Evolutionary conservation across 176 grass and related monocot genomes (phyloP), one percentile per base, ranked within the genome.

Genomic region (Echinochloa phyllopogon): DNA sequence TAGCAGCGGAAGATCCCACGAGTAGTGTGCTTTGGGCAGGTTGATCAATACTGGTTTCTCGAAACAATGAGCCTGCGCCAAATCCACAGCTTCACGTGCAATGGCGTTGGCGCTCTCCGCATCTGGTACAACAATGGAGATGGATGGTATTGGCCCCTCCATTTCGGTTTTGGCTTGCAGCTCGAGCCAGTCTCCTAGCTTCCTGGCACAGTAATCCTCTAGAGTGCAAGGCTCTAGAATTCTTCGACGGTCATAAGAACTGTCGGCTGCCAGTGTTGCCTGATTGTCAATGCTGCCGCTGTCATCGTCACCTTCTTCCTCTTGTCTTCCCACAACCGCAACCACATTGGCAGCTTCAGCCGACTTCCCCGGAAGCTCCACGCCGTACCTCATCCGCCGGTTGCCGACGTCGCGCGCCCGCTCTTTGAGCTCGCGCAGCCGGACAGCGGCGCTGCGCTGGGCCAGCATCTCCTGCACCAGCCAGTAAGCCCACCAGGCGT

Each of bases 371-470:
- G 82, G 82, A 45, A 81, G 7, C 47, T 68, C 21, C 3, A 83
- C 81, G 56, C 41, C 81, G 56, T 83, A 83, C 69, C 81, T 48
- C 4, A 18, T 2, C 12, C 81, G 69, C 15, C 81, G 81, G 41
- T 83, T 0, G 27, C 69, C 42, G 29, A 83, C 69, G 8, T 83
- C 69, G 1, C 29, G 55, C 18, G 4, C n/a, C n/a, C n/a, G n/a
- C n/a, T n/a, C n/a, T n/a, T n/a, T n/a, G n/a, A n/a, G n/a, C n/a
- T n/a, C n/a, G 60, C 82, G 47, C 21, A 76, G 45, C 15, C 51
- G 37, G 15, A 9, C 42, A 10, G 83, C 72, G 0, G 23, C 61
- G 3, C 17, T 1, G 38, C 45, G 82, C 23, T 45, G 60, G 6
- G 72, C 72, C 6, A 66, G 0, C 66, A 21, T 14, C 80, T 60